These are phyloP conservation scores for Gaeumannomyces sp. DNA, from an alignment of 2,329 filamentous ascomycete species.

Conservation along the genomic window DNA sequence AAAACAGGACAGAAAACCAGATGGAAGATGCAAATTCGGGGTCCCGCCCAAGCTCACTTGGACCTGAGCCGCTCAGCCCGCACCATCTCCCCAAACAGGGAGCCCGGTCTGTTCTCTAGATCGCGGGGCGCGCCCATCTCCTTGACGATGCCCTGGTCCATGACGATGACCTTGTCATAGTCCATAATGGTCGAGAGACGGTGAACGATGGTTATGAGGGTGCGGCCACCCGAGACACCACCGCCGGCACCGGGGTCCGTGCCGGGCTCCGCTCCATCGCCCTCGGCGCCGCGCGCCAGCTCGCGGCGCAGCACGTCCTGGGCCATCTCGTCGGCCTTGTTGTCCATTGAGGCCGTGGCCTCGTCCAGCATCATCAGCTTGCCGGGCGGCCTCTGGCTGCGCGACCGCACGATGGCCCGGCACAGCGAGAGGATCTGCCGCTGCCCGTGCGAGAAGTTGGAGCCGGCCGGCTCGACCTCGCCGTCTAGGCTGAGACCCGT, in stretches of 20 bases:
- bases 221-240: conserved; percentile 32
- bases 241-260: background rate
- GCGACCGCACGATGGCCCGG: conserved; percentile 42
- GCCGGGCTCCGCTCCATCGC: background rate
- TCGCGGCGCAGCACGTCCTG: conserved; percentile 46
- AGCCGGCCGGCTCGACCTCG: conserved; percentile 43
- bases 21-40: no score
- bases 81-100: conserved; percentile 49
- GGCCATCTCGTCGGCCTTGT: conserved; percentile 49
- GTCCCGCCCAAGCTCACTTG: background rate
- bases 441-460: conserved; percentile 53
- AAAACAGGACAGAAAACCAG: no score
- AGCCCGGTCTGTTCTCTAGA: conserved; percentile 34
- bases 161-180: conserved; percentile 52
- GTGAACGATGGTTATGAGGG: conserved; percentile 53
- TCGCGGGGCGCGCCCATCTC: conserved; percentile 45
- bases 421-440: conserved; percentile 53
- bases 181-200: conserved; percentile 53
- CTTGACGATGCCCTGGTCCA: conserved; percentile 46
- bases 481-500: conserved; percentile 33
- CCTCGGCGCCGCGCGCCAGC: conserved; percentile 23
- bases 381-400: conserved; percentile 26
- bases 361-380: conserved; percentile 53
- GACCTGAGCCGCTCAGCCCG: conserved; percentile 18
- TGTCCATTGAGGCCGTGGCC: conserved; percentile 54